Percentiles rank a stretch among this genome's conserved stretches.
Evolutionary conservation across 2,329 filamentous ascomycete genomes (phyloP).

Genomic region (Hypoxylon rubiginosum): DNA sequence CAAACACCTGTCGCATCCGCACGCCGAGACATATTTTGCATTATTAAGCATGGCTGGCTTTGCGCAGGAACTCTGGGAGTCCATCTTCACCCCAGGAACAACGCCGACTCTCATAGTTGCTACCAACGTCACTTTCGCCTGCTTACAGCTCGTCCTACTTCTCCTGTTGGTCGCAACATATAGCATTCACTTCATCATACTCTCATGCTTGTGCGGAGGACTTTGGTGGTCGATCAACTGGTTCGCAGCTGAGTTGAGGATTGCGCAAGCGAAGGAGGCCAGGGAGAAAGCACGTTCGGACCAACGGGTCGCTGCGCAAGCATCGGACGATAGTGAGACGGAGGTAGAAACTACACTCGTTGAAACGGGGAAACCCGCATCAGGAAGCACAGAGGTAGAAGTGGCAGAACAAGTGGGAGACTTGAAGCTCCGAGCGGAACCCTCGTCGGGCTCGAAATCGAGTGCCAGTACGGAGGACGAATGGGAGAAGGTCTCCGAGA

Average conservation of each 20-base stretch:
- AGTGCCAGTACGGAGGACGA: slow-evolving; percentile 89
- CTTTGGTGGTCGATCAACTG: slow-evolving; percentile 98
- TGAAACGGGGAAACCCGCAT: slow-evolving; percentile 42
- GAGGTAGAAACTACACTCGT: slow-evolving; percentile 60
- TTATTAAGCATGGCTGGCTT: slow-evolving; percentile 68
- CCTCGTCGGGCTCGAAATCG: slow-evolving; percentile 63
- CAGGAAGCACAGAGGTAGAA: slow-evolving; percentile 61
- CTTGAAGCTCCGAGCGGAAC: slow-evolving; percentile 62
- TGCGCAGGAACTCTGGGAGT: slow-evolving; percentile 85
- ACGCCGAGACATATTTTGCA: slow-evolving; percentile 12
- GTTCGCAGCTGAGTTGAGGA: slow-evolving; percentile 80
- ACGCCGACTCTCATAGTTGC: slow-evolving; percentile 90
- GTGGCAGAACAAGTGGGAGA: slow-evolving; percentile 58
- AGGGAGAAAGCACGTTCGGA: slow-evolving; percentile 58
- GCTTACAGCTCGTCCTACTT: slow-evolving; percentile 83
- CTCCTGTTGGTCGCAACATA: slow-evolving; percentile 83
- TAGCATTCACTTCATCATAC: slow-evolving; percentile 88
- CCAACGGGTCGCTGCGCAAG: slow-evolving; percentile 51
- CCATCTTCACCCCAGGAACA: slow-evolving; percentile 92
- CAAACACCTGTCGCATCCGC: slow-evolving; percentile 42
- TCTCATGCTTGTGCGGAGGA: slow-evolving; percentile 82
- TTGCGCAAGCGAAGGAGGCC: slow-evolving; percentile 60
- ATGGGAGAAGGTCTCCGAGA: slow-evolving; percentile 94
- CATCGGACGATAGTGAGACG: slow-evolving; percentile 63
- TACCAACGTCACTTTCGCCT: slow-evolving; percentile 89